Conservation (phyloP, 768 basidiomycete species). For the Lentinula sp. region DNA sequence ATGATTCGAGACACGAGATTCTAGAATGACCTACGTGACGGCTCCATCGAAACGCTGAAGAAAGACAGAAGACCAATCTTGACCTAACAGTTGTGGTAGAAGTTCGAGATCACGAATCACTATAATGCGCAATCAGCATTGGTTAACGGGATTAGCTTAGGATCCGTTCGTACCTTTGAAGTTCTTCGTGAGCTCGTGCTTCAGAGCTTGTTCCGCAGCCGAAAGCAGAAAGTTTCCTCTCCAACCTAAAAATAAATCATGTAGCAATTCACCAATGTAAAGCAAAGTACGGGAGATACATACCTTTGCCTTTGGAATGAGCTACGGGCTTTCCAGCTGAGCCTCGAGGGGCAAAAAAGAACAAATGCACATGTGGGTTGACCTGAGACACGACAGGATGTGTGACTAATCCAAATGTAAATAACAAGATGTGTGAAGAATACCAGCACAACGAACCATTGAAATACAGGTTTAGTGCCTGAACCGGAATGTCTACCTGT, state of each 20-base stretch:
- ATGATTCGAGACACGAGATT: slow-evolving; percentile 15
- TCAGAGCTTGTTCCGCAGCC: slow-evolving; percentile 91
- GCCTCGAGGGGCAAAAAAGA: slow-evolving; percentile 90
- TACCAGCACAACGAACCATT: slow-evolving; percentile 44
- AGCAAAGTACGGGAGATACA: background rate
- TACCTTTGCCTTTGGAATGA: slow-evolving; percentile 88
- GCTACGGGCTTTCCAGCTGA: slow-evolving; percentile 91
- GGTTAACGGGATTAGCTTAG: background rate
- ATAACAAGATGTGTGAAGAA: background rate
- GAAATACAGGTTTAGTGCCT: slow-evolving; percentile 83
- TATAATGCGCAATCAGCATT: slow-evolving; percentile 20
- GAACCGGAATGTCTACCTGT: slow-evolving; percentile 93
- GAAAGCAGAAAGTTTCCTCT: slow-evolving; percentile 90
- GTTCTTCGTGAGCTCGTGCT: slow-evolving; percentile 94
- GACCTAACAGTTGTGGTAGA: slow-evolving; percentile 86
- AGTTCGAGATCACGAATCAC: slow-evolving; percentile 95
- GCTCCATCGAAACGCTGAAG: slow-evolving; percentile 88
- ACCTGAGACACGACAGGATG: slow-evolving; percentile 93
- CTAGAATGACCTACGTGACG: slow-evolving; percentile 61
- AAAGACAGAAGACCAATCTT: slow-evolving; percentile 96
- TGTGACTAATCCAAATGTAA: slow-evolving; percentile 48
- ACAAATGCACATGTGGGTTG: slow-evolving; percentile 87
- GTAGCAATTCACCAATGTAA: background rate
- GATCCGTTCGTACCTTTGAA: slow-evolving; percentile 53
- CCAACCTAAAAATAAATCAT: slow-evolving; percentile 55